Conservation (phyloP, 306 rosid species). For the Fagus crenata region DNA sequence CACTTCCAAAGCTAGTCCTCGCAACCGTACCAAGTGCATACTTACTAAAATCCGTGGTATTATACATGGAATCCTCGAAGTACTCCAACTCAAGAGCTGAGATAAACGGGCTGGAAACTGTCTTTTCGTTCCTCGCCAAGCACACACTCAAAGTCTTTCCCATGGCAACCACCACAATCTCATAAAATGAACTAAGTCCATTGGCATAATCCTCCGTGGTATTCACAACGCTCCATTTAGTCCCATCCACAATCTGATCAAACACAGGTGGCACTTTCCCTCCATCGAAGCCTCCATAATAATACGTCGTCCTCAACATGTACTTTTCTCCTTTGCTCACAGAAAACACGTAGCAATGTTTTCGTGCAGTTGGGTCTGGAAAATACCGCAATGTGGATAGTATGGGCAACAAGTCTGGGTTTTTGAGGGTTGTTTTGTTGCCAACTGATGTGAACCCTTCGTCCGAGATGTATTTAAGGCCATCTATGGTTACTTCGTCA, state of each 20-base stretch:
- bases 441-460: conserved; percentile 60
- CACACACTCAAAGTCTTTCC: conserved; percentile 66
- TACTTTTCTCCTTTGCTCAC: conserved; percentile 54
- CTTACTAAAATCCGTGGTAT: conserved; percentile 62
- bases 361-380: conserved; percentile 53
- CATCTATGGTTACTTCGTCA: conserved; percentile 32
- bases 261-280: conserved; percentile 75
- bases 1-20: conserved; percentile 54
- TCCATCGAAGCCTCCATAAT: conserved; percentile 79
- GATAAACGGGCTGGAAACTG: conserved; percentile 71
- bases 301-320: conserved; percentile 60
- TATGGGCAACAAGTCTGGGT: conserved; percentile 48
- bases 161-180: conserved; percentile 47
- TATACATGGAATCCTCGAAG: conserved; percentile 62
- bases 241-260: conserved; percentile 84
- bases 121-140: conserved; percentile 61
- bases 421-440: conserved; percentile 27
- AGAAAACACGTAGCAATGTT: conserved; percentile 68
- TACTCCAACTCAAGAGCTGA: conserved; percentile 73
- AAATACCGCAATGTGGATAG: conserved; percentile 70
- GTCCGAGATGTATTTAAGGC: conserved; percentile 51
- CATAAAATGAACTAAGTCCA: conserved; percentile 75
- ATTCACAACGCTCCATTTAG: conserved; percentile 64
- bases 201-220: conserved; percentile 68
- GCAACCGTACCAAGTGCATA: conserved; percentile 67